Evolutionary conservation across 768 basidiomycete genomes (phyloP).

Genomic region (Russula brevipes): DNA sequence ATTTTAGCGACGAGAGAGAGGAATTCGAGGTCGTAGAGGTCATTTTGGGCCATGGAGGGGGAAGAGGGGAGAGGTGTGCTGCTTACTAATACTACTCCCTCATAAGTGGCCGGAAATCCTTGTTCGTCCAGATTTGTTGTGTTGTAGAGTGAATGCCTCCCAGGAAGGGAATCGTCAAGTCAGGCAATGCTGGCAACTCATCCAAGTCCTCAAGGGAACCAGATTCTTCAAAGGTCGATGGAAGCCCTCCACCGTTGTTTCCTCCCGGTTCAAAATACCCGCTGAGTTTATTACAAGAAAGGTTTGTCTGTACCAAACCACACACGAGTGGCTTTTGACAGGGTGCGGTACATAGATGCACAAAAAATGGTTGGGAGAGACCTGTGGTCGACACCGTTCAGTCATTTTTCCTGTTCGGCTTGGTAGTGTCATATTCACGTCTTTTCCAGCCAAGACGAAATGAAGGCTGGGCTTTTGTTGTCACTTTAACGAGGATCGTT

Average conservation of each 20-base stretch:
- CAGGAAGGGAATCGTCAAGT: constrained; percentile 73
- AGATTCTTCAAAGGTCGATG: constrained; percentile 26
- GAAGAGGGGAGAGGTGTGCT: constrained; percentile 3
- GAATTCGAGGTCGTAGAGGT: constrained; percentile 89
- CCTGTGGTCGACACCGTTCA: constrained; percentile 71
- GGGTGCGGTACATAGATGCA: constrained; percentile 50
- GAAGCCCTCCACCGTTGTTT: constrained; percentile 53
- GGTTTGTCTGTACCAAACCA: constrained; percentile 35
- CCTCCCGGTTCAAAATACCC: constrained; percentile 85
- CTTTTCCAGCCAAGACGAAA: constrained; percentile 41
- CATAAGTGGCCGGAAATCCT: no score
- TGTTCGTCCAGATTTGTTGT: no score
- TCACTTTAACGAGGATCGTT: constrained; percentile 61
- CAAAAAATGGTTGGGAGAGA: constrained; percentile 86
- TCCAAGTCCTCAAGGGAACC: constrained; percentile 42
- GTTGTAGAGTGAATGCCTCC: constrained; percentile 48
- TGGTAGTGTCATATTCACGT: constrained; percentile 13
- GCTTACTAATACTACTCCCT: constrained; percentile 14
- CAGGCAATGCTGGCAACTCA: constrained; percentile 87
- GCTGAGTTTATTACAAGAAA: constrained; percentile 71
- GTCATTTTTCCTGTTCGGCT: constrained; percentile 13
- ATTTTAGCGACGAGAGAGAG: constrained; percentile 90
- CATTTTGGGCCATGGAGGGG: constrained; percentile 54
- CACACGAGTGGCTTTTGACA: not conserved
- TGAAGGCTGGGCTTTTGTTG: constrained; percentile 57